These are phyloP conservation scores for Talaromyces verruculosus DNA, from an alignment of 2,329 filamentous ascomycete genomes.

Conservation along the genomic window DNA sequence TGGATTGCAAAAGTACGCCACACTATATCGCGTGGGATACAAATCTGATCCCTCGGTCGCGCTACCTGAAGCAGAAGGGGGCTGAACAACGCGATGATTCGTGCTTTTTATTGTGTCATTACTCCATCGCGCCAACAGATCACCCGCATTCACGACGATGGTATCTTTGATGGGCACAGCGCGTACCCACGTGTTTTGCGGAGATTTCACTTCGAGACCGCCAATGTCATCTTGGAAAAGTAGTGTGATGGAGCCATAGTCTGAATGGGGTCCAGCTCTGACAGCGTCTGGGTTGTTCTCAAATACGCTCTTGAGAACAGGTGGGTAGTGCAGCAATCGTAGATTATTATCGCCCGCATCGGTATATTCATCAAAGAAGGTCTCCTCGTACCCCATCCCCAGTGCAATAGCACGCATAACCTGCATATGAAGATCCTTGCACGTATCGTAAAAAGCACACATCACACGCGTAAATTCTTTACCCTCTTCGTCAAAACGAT, in stretches of 20 bases:
- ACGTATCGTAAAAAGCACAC: slow-evolving; percentile 71
- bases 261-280: slow-evolving; percentile 74
- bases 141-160: slow-evolving; percentile 85
- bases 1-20: slow-evolving; percentile 92
- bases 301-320: slow-evolving; percentile 66
- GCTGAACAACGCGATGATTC: slow-evolving; percentile 85
- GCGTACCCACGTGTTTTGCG: slow-evolving; percentile 75
- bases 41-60: slow-evolving; percentile 33
- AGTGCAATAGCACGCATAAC: slow-evolving; percentile 83
- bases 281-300: slow-evolving; percentile 66
- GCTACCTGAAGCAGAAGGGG: slow-evolving; percentile 55
- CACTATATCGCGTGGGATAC: slow-evolving; percentile 78
- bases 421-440: slow-evolving; percentile 70
- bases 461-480: slow-evolving; percentile 69
- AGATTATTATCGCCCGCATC: slow-evolving; percentile 48
- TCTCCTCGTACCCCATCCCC: slow-evolving; percentile 70
- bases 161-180: slow-evolving; percentile 78
- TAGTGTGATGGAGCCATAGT: slow-evolving; percentile 57
- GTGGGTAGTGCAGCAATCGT: slow-evolving; percentile 75
- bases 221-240: slow-evolving; percentile 59
- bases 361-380: slow-evolving; percentile 75
- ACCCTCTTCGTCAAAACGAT: slow-evolving; percentile 53
- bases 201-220: slow-evolving; percentile 64
- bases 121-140: slow-evolving; percentile 81
- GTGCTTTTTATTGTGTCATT: slow-evolving; percentile 92